Evolutionary conservation across 2,329 filamentous ascomycete species (phyloP).

Genomic region (Botrytis pseudocinerea): DNA sequence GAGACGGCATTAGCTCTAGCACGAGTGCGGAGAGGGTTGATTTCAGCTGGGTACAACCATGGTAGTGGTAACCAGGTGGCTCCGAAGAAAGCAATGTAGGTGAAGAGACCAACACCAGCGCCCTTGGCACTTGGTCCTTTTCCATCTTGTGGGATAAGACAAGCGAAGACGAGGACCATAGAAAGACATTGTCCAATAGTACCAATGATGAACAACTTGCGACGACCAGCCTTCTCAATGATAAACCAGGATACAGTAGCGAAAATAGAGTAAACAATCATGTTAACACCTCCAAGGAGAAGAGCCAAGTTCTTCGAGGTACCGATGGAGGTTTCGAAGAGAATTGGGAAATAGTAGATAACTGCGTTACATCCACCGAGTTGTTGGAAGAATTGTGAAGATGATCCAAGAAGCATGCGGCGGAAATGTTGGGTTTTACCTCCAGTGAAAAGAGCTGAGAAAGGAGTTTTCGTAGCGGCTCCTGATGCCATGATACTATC

Average conservation of each 20-base stretch:
- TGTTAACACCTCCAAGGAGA: conserved; percentile 56
- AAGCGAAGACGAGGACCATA: conserved; percentile 59
- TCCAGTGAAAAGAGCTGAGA: conserved; percentile 50
- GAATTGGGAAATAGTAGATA: conserved; percentile 52
- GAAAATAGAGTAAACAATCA: conserved; percentile 56
- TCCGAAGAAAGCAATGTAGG: conserved; percentile 63
- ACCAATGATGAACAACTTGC: conserved; percentile 72
- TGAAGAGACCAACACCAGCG: conserved; percentile 57
- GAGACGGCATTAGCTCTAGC: conserved; percentile 64
- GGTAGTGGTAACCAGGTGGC: conserved; percentile 61
- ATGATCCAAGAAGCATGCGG: conserved; percentile 52
- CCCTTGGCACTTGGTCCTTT: conserved; percentile 38
- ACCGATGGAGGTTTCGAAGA: conserved; percentile 52
- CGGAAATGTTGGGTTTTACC: conserved; percentile 57
- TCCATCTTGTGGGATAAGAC: conserved; percentile 40
- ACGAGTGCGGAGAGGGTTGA: conserved; percentile 59
- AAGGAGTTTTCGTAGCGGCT: conserved; percentile 36
- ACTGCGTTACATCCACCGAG: conserved; percentile 48
- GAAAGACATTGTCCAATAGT: conserved; percentile 62
- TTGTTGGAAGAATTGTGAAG: conserved; percentile 56
- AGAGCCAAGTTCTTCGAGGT: conserved; percentile 51
- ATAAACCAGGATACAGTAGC: conserved; percentile 54
- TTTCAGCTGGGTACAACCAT: conserved; percentile 63
- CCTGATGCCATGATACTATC: conserved; percentile 44
- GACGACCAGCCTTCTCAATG: conserved; percentile 62